Evolutionary conservation across 331 rosid species (phyloP).

Genomic region (Dryas integrifolia): DNA sequence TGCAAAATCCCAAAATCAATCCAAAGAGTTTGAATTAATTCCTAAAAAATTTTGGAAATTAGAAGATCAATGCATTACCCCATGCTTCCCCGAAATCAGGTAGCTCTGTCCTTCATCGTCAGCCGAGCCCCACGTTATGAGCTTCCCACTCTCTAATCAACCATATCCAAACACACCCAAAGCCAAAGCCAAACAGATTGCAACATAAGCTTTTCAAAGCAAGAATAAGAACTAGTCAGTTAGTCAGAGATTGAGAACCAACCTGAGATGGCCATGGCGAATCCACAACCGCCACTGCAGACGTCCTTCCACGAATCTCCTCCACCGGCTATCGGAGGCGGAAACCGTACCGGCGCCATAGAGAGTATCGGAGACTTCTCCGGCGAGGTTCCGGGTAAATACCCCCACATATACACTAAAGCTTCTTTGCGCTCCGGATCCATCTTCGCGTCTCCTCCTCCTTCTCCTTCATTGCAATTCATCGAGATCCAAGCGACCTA

Average conservation of each 20-base stretch:
- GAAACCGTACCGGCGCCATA: slow-evolving; percentile 42
- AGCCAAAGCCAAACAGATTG: neutral
- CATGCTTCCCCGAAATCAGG: slow-evolving; percentile 68
- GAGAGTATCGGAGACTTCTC: slow-evolving; percentile 61
- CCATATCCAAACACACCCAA: neutral
- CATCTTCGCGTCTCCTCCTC: slow-evolving; percentile 32
- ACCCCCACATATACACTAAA: slow-evolving; percentile 78
- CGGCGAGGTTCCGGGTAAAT: slow-evolving; percentile 76
- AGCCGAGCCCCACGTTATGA: slow-evolving; percentile 78
- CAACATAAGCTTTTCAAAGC: neutral
- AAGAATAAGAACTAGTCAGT: neutral
- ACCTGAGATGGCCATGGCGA: slow-evolving; percentile 90
- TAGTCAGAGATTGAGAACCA: slow-evolving; percentile 23
- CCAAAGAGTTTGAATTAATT: slow-evolving; percentile 19
- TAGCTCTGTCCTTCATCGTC: slow-evolving; percentile 75
- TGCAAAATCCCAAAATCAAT: slow-evolving; percentile 40
- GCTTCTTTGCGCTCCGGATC: slow-evolving; percentile 37
- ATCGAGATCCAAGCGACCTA: slow-evolving; percentile 28
- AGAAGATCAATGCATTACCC: slow-evolving; percentile 58
- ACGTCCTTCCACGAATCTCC: slow-evolving; percentile 69
- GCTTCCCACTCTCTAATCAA: slow-evolving; percentile 62
- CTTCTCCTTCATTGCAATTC: slow-evolving; percentile 43
- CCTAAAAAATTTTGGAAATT: slow-evolving; percentile 11
- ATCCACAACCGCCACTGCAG: slow-evolving; percentile 90
- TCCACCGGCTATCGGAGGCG: slow-evolving; percentile 30